Conservation (phyloP, 2,329 filamentous ascomycete species). For the Fusarium mangiferae region DNA sequence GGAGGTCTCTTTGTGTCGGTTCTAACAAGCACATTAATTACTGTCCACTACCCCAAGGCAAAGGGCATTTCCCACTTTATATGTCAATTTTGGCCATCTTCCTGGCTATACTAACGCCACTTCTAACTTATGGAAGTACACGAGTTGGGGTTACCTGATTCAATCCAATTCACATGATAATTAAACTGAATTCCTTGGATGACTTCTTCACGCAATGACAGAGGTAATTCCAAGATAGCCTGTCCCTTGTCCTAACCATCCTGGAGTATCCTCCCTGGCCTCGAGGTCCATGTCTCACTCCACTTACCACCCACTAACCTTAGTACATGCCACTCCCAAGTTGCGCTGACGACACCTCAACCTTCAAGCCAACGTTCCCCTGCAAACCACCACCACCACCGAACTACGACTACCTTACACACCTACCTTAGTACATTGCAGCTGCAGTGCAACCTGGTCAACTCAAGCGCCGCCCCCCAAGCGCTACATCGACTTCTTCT, state of each 20-base stretch:
- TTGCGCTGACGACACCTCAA: conserved; percentile 34
- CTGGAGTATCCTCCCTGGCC: background rate
- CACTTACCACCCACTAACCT: conserved; percentile 18
- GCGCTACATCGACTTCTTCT: background rate
- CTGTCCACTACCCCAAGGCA: background rate
- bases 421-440: background rate
- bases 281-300: conserved; percentile 5
- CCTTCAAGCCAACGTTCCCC: conserved; percentile 20
- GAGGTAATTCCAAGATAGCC: background rate
- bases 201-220: background rate
- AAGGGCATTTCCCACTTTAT: background rate
- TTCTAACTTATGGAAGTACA: background rate
- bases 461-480: background rate
- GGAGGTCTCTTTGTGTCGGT: background rate
- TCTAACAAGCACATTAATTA: background rate
- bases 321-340: conserved; percentile 20
- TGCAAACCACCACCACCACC: conserved; percentile 5
- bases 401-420: background rate
- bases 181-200: background rate
- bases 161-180: background rate
- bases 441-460: background rate
- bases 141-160: background rate
- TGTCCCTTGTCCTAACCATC: background rate
- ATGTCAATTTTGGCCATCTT: background rate
- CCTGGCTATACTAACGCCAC: background rate